Base-by-base conservation (phyloP, 768 basidiomycete genomes). In the Hortiboletus campestris region DNA sequence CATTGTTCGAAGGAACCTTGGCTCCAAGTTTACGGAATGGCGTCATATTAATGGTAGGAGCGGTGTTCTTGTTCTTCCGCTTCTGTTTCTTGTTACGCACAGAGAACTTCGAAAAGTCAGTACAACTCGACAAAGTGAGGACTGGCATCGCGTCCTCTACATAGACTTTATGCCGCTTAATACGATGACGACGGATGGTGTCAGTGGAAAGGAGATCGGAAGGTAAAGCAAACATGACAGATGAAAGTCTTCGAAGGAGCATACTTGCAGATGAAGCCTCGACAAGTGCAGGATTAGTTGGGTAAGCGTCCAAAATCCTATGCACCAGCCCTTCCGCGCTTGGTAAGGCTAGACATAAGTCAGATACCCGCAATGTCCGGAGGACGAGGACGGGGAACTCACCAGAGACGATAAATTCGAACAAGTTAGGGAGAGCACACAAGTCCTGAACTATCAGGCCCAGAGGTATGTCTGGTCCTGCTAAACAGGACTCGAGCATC, bases 251-350 rank as follows among this genome's bases (percentile, higher is more conserved):
- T 11, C 40, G 57, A 38, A 76, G 58, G 28, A 76, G 48, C 19
- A 43, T 54, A 28, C 35, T 45, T 17, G 63, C 53, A 28, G 20
- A 52, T 5, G 75, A 74, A 4, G 43, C 10, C 14, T 45, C 51
- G 44, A 70, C 61, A 17, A 54, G 62, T 14, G 59, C 58, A 9
- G 65, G 56, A 40, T 61, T 60, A 1, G 46, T 53, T 2, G 76
- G 77, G 49, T 75, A 78, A 16, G 56, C 49, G 16, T 67, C 57
- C 17, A 77, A 17, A 29, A 79, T 71, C 64, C 62, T 71, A 34
- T 34, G 19, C 39, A 60, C 53, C 20, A 75, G n/a, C 22, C 36
- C 16, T 22, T 32, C 45, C 20, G 43, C 49, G 14, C 38, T 49
- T n/a, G 62, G 53, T 43, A 54, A 51, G 29, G 50, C 69, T 70